A percentile compares a stretch with the other conserved stretches of the same genome.
Evolutionary conservation across 768 basidiomycete genomes (phyloP).

Genomic region (Calocera cornea): DNA sequence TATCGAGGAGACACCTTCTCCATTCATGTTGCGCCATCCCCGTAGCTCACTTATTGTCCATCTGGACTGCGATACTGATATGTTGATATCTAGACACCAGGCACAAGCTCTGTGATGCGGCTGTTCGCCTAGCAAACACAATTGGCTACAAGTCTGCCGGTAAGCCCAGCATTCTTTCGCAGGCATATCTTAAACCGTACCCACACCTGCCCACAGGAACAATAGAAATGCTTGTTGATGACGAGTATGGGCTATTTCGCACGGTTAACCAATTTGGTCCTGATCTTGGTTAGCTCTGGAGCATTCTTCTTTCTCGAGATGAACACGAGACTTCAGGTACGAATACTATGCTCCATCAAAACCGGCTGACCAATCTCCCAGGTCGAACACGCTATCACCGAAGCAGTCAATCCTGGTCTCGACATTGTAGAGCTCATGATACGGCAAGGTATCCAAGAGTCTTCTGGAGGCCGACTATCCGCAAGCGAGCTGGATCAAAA

Average conservation of each 20-base stretch:
- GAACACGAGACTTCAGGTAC: slow-evolving; percentile 51
- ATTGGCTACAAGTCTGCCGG: slow-evolving; percentile 50
- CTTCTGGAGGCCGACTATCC: slow-evolving; percentile 10
- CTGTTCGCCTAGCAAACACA: slow-evolving; percentile 34
- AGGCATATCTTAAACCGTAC: no score
- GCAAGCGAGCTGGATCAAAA: slow-evolving; percentile 27
- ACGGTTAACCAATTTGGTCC: background rate
- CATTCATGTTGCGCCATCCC: slow-evolving; percentile 36
- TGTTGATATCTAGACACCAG: slow-evolving; percentile 27
- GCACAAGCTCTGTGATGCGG: slow-evolving; percentile 39
- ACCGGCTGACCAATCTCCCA: slow-evolving; percentile 18
- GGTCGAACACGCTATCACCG: slow-evolving; percentile 58
- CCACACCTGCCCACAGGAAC: slow-evolving; percentile 33
- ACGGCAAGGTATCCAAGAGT: slow-evolving; percentile 37
- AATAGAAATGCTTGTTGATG: slow-evolving; percentile 52
- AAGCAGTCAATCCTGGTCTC: slow-evolving; percentile 39
- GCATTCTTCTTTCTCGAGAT: slow-evolving; percentile 58
- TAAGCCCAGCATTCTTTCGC: slow-evolving; percentile 23
- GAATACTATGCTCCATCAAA: background rate
- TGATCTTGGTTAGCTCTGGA: slow-evolving; percentile 21
- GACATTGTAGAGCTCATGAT: slow-evolving; percentile 57
- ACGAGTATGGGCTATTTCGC: slow-evolving; percentile 22
- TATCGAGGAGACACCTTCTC: slow-evolving; percentile 55
- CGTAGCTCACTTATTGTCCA: slow-evolving; percentile 24
- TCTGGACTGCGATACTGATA: background rate